Evolutionary conservation across 129 eudicot species (phyloP).

Genomic region (Calendula officinalis): DNA sequence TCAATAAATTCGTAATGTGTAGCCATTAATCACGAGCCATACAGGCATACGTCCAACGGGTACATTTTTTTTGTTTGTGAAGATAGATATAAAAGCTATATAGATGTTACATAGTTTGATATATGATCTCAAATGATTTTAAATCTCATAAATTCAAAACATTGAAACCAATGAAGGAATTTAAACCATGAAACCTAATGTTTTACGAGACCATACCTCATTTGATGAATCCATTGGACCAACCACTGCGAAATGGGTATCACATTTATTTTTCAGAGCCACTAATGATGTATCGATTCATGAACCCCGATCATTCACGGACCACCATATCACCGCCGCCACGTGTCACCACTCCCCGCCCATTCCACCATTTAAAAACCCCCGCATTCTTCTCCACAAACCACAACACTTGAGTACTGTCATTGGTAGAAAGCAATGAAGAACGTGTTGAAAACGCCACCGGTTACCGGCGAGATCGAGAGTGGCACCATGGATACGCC

Average conservation of each 20-base stretch:
- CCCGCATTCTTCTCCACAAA: constrained; percentile 3
- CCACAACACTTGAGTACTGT: neutral
- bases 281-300: neutral
- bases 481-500: constrained; percentile 28
- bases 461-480: constrained; percentile 27
- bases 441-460: constrained; percentile 24
- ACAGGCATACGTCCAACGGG: too few species aligned
- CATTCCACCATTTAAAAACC: constrained; percentile 23
- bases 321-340: constrained; percentile 27
- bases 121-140: too few species aligned
- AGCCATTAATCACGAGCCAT: too few species aligned
- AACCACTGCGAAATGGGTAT: constrained; percentile 18
- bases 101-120: too few species aligned
- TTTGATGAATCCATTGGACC: constrained; percentile 29
- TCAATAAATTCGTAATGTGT: too few species aligned
- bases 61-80: too few species aligned
- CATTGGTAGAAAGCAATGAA: neutral
- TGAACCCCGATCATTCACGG: constrained; percentile 35
- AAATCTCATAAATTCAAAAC: too few species aligned
- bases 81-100: too few species aligned
- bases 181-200: too few species aligned
- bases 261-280: too few species aligned
- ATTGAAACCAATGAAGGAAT: too few species aligned
- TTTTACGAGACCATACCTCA: constrained; percentile 3
- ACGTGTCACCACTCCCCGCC: constrained; percentile 20